Evolutionary conservation across 768 basidiomycete genomes (phyloP).

Genomic region (Suillus brevipes): DNA sequence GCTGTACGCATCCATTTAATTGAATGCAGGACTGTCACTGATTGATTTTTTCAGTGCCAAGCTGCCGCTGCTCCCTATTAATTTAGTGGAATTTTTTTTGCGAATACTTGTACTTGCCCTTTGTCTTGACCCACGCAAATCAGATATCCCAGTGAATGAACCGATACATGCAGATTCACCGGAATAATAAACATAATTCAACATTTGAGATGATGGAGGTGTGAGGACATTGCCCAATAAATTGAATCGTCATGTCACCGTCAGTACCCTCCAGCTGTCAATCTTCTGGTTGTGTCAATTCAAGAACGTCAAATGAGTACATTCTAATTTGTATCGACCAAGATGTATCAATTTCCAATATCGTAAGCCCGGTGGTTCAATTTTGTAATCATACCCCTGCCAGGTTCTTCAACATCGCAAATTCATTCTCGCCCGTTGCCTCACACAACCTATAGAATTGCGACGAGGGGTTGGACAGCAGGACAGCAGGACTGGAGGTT

Average conservation of each 20-base stretch:
- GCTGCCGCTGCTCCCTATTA: slow-evolving; percentile 66
- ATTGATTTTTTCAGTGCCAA: slow-evolving; percentile 55
- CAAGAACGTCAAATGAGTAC: background rate
- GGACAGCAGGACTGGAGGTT: slow-evolving; percentile 45
- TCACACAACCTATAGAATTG: slow-evolving; percentile 70
- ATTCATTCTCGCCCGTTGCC: slow-evolving; percentile 73
- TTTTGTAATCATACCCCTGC: slow-evolving; percentile 38
- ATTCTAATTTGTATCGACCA: background rate
- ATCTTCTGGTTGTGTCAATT: background rate
- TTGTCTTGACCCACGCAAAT: background rate
- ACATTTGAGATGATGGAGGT: background rate
- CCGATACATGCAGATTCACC: too few relatives aligned
- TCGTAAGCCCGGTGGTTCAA: background rate
- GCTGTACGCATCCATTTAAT: slow-evolving; percentile 52
- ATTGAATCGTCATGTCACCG: background rate
- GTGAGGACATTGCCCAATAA: too few relatives aligned
- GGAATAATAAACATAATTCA: background rate
- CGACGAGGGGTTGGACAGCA: slow-evolving; percentile 57
- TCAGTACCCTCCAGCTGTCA: background rate
- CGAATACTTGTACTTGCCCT: background rate
- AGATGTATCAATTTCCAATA: slow-evolving; percentile 24
- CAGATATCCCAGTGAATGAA: background rate
- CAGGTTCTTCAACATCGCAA: slow-evolving; percentile 66
- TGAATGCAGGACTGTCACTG: slow-evolving; percentile 11
- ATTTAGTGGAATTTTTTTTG: slow-evolving; percentile 5